Evolutionary conservation across 345 rosid species (phyloP).

Genomic region (Iberis pinnata): DNA sequence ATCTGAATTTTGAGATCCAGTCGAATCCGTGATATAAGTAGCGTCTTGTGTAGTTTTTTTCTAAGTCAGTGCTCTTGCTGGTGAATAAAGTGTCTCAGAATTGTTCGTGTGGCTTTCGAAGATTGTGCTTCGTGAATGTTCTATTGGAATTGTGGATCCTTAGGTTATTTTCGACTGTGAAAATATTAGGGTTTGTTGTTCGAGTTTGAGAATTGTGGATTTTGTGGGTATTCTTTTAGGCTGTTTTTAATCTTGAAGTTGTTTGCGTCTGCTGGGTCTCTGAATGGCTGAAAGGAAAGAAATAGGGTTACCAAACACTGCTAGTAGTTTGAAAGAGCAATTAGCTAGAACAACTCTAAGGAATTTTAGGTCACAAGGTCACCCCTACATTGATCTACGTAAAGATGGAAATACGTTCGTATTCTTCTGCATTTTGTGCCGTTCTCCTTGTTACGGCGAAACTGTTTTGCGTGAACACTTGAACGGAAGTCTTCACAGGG

Average conservation of each 20-base stretch:
- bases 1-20: constrained; percentile 5
- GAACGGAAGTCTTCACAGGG: constrained; percentile 63
- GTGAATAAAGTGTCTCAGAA: constrained; percentile 5
- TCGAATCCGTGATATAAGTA: constrained; percentile 6
- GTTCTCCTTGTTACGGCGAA: constrained; percentile 75
- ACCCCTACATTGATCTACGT: constrained; percentile 70
- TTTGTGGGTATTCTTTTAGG: too few species aligned
- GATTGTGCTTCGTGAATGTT: constrained; percentile 22
- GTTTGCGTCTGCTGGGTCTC: constrained; percentile 16
- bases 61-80: background rate
- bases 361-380: constrained; percentile 61
- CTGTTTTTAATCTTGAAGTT: background rate
- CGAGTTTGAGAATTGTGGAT: constrained; percentile 7
- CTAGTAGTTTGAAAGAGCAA: constrained; percentile 54
- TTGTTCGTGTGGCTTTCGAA: constrained; percentile 18
- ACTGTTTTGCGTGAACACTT: constrained; percentile 65
- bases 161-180: constrained; percentile 20
- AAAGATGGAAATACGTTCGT: constrained; percentile 65
- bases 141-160: constrained; percentile 20
- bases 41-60: constrained; percentile 19
- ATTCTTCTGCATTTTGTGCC: constrained; percentile 86
- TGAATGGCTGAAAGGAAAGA: constrained; percentile 59
- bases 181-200: constrained; percentile 14
- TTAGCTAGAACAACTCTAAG: constrained; percentile 56
- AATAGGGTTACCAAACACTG: constrained; percentile 44